Percentiles rank a stretch among this genome's conserved stretches.
Evolutionary conservation across 352 stramenopile species (phyloP).

Genomic region (Elongisporangium prolatum): DNA sequence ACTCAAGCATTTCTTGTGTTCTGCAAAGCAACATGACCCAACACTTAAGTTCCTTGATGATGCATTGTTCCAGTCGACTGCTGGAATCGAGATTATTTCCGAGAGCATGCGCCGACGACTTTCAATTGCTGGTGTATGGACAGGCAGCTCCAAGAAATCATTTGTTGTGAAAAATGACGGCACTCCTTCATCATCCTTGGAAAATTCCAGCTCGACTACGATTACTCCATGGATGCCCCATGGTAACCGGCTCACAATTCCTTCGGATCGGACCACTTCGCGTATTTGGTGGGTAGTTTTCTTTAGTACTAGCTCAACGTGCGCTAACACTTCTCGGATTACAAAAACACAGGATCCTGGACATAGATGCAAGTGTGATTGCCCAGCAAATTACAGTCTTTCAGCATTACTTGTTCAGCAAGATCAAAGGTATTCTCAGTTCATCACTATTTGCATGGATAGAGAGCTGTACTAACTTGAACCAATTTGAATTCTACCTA

Average conservation of each 20-base stretch:
- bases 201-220: slow-evolving; percentile 24
- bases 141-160: slow-evolving; percentile 46
- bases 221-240: slow-evolving; percentile 56
- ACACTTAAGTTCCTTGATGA: slow-evolving; percentile 69
- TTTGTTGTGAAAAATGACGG: slow-evolving; percentile 53
- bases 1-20: slow-evolving; percentile 66
- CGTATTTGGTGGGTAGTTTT: neutral
- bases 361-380: slow-evolving; percentile 73
- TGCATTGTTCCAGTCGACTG: slow-evolving; percentile 57
- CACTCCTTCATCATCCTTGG: slow-evolving; percentile 4
- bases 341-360: slow-evolving; percentile 44
- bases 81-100: slow-evolving; percentile 74
- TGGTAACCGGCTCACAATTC: slow-evolving; percentile 6
- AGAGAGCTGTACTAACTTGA: neutral
- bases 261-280: neutral
- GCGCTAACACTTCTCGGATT: slow-evolving; percentile 7
- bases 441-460: slow-evolving; percentile 1
- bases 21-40: slow-evolving; percentile 52
- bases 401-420: slow-evolving; percentile 86
- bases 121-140: slow-evolving; percentile 75
- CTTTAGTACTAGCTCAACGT: neutral
- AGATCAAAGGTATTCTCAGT: slow-evolving; percentile 62
- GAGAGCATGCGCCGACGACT: slow-evolving; percentile 68
- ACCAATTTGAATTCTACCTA: neutral
- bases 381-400: slow-evolving; percentile 84